Base-by-base conservation (phyloP, 306 rosid species). In the Acacia melanoxylon region DNA sequence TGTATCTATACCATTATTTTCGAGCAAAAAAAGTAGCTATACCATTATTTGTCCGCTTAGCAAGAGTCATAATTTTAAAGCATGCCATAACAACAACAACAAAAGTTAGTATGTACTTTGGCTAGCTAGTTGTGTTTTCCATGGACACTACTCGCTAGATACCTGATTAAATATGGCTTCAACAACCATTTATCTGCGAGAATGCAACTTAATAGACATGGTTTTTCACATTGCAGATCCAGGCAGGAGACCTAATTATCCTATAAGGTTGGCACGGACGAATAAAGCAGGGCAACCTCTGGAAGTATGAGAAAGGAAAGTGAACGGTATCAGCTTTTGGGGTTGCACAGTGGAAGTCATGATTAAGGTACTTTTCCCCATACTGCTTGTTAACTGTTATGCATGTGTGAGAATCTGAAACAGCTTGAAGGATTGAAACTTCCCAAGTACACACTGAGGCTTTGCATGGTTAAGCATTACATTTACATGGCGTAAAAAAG, bases 321-420 rank as follows among this genome's bases (percentile, higher is more conserved):
- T 24, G 68, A 75, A 56, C 51, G 42, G 68, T 2, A 68, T 19
- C 14, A 56, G 52, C 15, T 40, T 58, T 58, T 58, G 33, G 40
- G 42, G 49, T 15, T 29, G n/a, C 35, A 54, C 40, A 41, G 25
- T 40, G 16, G 42, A 76, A 40, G 42, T 8, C 29, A 76, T 76
- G 49, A 8, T 42, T 5, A 14, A 41, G 71, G 41, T 16, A 10
- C 51, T 56, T 19, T 76, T 76, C 41, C 71, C 71, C 74, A 42
- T 69, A 37, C 56, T 22, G 65, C 29, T 59, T 1, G 24, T 40
- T 59, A 29, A 14, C 37, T 19, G 70, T 22, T 42, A 42, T 59
- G 79, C 52, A 40, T 37, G 79, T 58, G 44, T 75, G 68, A 56
- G 79, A 75, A 56, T 75, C 79, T 75, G 68, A 56, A 56, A 40